Evolutionary conservation across 768 basidiomycete species (phyloP).

Genomic region (Xerocomellus amylosporus): DNA sequence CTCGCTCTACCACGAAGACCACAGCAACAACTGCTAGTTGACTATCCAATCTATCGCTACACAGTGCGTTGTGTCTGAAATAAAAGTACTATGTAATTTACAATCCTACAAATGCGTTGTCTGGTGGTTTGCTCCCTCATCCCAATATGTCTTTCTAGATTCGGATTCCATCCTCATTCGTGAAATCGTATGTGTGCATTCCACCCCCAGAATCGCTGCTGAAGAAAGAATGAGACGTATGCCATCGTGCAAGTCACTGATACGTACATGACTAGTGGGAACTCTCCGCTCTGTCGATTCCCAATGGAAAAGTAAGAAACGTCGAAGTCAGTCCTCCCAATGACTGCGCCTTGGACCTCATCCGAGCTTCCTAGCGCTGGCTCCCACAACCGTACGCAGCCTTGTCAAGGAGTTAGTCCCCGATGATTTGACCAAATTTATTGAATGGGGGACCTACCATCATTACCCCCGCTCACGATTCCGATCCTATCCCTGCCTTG

Average conservation of each 20-base stretch:
- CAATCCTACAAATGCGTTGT: constrained; percentile 6
- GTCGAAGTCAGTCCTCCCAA: constrained; percentile 56
- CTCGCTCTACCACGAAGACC: not conserved
- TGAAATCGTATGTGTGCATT: constrained; percentile 43
- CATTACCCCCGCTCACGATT: constrained; percentile 59
- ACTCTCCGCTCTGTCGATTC: constrained; percentile 48
- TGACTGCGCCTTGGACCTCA: constrained; percentile 42
- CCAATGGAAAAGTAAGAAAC: constrained; percentile 60
- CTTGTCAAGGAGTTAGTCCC: constrained; percentile 33
- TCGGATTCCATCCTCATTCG: constrained; percentile 20
- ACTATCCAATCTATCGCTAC: not conserved
- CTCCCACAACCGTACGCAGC: constrained; percentile 72
- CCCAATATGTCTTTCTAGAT: constrained; percentile 9
- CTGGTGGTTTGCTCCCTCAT: not conserved
- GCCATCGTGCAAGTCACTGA: not conserved
- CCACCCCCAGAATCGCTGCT: constrained; percentile 53
- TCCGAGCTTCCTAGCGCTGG: constrained; percentile 40
- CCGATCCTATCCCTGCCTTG: constrained; percentile 42
- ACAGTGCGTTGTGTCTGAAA: not conserved
- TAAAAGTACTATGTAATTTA: constrained; percentile 3
- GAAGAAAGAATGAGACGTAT: constrained; percentile 20
- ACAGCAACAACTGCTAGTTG: not conserved
- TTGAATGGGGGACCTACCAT: constrained; percentile 44
- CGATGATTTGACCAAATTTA: not conserved
- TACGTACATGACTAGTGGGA: constrained; percentile 61